Evolutionary conservation across 148 eudicot species (phyloP), one percentile per base, ranked within the genome.

Genomic region (Spergularia bocconei): DNA sequence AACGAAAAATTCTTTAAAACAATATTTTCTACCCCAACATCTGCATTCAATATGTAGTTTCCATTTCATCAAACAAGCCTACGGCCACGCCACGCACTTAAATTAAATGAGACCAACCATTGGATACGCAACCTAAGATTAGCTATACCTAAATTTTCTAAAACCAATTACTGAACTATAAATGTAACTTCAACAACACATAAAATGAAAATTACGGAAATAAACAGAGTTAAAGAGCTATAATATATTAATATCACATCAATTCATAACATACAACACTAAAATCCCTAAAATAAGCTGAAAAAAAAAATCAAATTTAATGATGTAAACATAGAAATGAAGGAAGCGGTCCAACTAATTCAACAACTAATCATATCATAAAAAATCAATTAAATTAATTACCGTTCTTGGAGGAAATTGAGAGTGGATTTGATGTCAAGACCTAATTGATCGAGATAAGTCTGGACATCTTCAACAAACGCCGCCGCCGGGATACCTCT

Each of bases 391-490:
- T 14, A 11, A 17, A 7, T 21, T 4, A 56, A 44, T 56, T 36
- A 92, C 97, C 97, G 84, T 84, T 92, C 93, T 85, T 92, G 97
- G 72, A 92, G 87, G 77, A 90, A 90, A 64, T 90, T 80, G 73
- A 92, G 93, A 76, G 93, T 80, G 4, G 97, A 87, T 83, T 77
- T 92, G 61, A 86, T 93, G 69, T 92, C 97, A 67, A 92, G 93
- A 69, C 83, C 79, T n/a, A 82, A 81, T 77, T 88, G 89, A 72
- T 80, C 47, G 21, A 92, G 90, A 65, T 86, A 92, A 29, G 84
- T 81, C 70, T 90, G 90, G 7, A 92, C 96, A 74, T 92, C 96
- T 74, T 86, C 88, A 2, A 92, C 96, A 51, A 89, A 92, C 25
- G 86, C 62, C 29, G 93, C 98, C 60, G 93, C 89, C 39, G 96